phyloP scores from a whole-genome alignment of 106 monocot species.

The Triglochin maritima region DNA sequence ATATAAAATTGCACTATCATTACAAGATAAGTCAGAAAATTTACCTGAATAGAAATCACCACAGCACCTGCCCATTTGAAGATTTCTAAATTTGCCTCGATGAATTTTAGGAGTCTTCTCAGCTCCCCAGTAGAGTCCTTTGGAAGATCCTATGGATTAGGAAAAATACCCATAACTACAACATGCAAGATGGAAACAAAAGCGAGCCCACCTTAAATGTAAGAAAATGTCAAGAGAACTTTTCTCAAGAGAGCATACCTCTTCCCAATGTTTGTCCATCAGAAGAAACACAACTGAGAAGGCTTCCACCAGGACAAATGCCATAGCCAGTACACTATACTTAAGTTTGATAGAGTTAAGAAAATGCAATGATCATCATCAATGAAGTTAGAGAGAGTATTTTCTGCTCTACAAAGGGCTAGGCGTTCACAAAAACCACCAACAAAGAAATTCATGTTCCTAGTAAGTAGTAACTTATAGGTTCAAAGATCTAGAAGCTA shows the following conservation, averaged over 20 bases:
- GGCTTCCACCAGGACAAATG: conserved; percentile 11
- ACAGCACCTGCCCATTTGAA: conserved; percentile 23
- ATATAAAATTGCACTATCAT: no score
- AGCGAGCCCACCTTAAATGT: not conserved
- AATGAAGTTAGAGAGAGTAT: no score
- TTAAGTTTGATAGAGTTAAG: conserved; percentile 4
- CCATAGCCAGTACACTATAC: conserved; percentile 5
- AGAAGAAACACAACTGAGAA: conserved; percentile 1
- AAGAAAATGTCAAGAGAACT: not conserved
- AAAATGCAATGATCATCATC: not conserved
- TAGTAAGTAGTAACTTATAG: no score
- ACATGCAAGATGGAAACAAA: not conserved
- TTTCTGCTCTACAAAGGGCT: no score
- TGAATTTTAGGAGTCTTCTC: conserved; percentile 26
- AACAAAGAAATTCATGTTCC: no score
- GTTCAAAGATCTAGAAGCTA: no score
- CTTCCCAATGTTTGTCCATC: conserved; percentile 14
- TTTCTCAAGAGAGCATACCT: conserved; percentile 5
- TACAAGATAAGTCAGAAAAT: not conserved
- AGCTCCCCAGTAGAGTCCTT: conserved; percentile 47
- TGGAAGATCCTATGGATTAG: conserved; percentile 41
- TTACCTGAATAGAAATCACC: conserved; percentile 47
- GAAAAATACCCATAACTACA: not conserved
- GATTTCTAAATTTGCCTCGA: conserved; percentile 34
- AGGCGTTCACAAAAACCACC: no score